Evolutionary conservation across 441 rosid genomes (phyloP).

Genomic region (Populus trichocarpa): DNA sequence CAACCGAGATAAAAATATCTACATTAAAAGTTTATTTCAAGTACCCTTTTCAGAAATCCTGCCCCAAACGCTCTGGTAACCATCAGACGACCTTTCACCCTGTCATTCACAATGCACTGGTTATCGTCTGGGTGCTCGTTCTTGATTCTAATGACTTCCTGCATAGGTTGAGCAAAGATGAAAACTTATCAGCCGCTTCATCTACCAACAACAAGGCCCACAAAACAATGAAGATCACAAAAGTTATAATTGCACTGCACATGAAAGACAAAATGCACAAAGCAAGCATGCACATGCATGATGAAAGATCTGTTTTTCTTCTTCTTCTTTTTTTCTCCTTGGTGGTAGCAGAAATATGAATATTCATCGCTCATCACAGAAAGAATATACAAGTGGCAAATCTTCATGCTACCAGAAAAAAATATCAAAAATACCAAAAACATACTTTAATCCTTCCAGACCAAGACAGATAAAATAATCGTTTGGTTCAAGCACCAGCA

Average conservation of each 20-base stretch:
- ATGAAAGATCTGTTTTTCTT: neutral
- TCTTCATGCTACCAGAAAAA: neutral
- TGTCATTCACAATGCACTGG: slow-evolving; percentile 87
- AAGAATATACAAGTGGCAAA: neutral
- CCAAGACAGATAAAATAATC: neutral
- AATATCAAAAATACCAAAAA: neutral
- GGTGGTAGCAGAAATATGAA: neutral
- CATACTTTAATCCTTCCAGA: neutral
- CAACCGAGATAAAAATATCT: neutral
- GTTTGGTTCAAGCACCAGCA: neutral
- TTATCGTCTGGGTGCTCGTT: slow-evolving; percentile 94
- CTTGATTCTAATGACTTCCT: slow-evolving; percentile 91
- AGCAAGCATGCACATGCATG: neutral
- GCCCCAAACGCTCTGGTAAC: slow-evolving; percentile 99
- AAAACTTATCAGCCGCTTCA: slow-evolving; percentile 3
- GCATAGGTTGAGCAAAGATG: slow-evolving; percentile 23
- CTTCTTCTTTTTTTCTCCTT: neutral
- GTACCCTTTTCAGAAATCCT: slow-evolving; percentile 91
- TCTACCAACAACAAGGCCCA: neutral
- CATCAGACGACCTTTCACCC: slow-evolving; percentile 96
- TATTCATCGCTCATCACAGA: neutral
- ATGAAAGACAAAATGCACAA: no score
- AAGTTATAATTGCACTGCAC: no score
- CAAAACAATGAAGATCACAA: neutral
- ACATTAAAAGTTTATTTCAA: slow-evolving; percentile 1